phyloP scores from a whole-genome alignment of 2,329 filamentous ascomycete species.

The Phoma sp. region DNA sequence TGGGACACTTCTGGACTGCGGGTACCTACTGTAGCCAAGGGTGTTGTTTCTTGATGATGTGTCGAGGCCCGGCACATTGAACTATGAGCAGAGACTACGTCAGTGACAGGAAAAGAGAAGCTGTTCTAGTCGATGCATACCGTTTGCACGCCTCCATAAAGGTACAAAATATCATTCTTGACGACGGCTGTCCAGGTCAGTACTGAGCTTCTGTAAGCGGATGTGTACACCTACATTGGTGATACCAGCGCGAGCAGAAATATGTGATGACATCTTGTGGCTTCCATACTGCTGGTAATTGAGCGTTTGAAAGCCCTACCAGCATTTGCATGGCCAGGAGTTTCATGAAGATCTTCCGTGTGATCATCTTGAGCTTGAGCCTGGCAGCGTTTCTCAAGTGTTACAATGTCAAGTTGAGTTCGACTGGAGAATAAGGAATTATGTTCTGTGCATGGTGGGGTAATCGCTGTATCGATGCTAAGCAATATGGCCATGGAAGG shows the following conservation, averaged over 20 bases:
- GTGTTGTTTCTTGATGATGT: not conserved
- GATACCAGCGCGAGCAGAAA: constrained; percentile 26
- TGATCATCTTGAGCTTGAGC: not conserved
- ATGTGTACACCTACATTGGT: constrained; percentile 11
- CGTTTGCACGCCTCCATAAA: constrained; percentile 27
- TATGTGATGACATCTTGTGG: constrained; percentile 21
- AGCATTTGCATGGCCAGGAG: not conserved
- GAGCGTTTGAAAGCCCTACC: constrained; percentile 2
- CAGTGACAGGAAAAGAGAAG: not conserved
- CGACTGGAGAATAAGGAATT: not conserved
- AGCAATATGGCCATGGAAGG: no score
- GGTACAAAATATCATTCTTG: constrained; percentile 22
- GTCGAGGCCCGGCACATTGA: not conserved
- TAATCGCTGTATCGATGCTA: no score
- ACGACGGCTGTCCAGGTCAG: constrained; percentile 19
- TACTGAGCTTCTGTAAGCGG: not conserved
- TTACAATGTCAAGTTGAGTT: not conserved
- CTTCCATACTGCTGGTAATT: constrained; percentile 19
- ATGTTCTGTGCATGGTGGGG: no score
- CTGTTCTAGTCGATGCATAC: constrained; percentile 2
- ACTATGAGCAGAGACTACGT: not conserved
- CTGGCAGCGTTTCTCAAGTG: no score
- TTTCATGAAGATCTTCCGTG: not conserved
- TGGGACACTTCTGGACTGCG: not conserved
- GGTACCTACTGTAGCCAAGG: constrained; percentile 2